A percentile compares a stretch with the other conserved stretches of the same genome.
Evolutionary conservation across 805 yeast genomes (phyloP).

Genomic region (Pichia nanzhaoensis): DNA sequence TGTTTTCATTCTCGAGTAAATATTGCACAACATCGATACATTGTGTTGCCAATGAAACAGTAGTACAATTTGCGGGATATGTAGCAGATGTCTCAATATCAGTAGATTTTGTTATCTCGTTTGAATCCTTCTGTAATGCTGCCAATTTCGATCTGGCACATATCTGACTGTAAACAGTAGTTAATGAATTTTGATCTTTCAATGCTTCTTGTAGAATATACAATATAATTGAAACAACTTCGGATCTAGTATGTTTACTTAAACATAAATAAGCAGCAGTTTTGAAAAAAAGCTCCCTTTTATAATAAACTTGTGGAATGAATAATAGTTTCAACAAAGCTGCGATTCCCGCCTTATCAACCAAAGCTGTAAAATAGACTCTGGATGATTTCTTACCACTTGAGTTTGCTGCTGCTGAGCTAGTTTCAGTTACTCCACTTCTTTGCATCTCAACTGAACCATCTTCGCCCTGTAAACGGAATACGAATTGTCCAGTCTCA

Average conservation of each 20-base stretch:
- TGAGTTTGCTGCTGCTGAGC: neutral
- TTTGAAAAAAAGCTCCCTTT: conserved; percentile 57
- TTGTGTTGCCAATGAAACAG: conserved; percentile 68
- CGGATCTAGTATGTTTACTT: conserved; percentile 73
- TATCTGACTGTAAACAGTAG: conserved; percentile 52
- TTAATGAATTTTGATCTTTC: conserved; percentile 50
- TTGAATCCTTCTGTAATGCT: neutral
- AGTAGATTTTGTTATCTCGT: neutral
- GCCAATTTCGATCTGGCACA: conserved; percentile 39
- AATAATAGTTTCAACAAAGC: conserved; percentile 65
- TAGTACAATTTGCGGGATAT: conserved; percentile 56
- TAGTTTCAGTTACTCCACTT: conserved; percentile 5
- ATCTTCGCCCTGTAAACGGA: neutral
- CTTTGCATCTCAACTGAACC: conserved; percentile 7
- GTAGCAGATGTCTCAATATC: conserved; percentile 1
- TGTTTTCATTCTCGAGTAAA: conserved; percentile 59
- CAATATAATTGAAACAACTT: conserved; percentile 60
- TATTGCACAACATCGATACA: conserved; percentile 68
- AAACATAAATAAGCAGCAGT: conserved; percentile 61
- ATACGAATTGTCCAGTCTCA: neutral
- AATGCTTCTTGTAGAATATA: conserved; percentile 75
- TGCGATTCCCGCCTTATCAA: conserved; percentile 72
- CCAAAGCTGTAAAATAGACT: conserved; percentile 53
- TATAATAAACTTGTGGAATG: conserved; percentile 59
- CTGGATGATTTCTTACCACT: conserved; percentile 28